Percentiles rank a stretch among this genome's conserved stretches.
These are phyloP conservation scores for Melianthus villosus DNA, from an alignment of 441 rosid genomes.

Conservation along the genomic window DNA sequence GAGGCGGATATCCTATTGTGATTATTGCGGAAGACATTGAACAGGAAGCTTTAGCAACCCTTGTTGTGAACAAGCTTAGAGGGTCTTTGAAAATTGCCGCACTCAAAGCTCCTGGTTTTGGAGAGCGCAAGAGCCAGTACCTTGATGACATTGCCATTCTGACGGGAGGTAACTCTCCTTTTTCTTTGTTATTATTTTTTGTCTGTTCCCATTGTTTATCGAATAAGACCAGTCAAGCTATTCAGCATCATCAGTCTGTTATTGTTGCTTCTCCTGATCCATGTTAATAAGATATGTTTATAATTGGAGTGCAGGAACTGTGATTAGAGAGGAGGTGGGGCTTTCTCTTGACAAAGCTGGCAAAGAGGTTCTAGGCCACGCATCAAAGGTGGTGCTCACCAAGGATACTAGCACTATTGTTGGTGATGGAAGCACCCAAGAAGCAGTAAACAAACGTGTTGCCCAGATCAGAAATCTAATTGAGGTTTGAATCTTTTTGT, in stretches of 20 bases:
- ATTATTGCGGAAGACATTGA: conserved; percentile 69
- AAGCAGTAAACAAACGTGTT: conserved; percentile 59
- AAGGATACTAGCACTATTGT: conserved; percentile 68
- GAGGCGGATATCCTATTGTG: conserved; percentile 62
- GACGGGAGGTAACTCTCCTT: conserved; percentile 99
- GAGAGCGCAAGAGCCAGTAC: conserved; percentile 74
- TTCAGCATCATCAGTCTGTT: too few species aligned
- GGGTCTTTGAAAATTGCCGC: conserved; percentile 72
- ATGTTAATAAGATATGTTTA: too few species aligned
- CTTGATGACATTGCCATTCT: conserved; percentile 78
- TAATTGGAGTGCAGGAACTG: conserved; percentile 66
- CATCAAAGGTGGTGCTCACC: conserved; percentile 49
- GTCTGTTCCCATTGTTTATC: too few species aligned
- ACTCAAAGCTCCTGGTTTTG: conserved; percentile 75
- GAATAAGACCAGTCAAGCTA: too few species aligned
- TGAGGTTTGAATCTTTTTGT: too few species aligned
- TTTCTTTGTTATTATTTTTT: too few species aligned
- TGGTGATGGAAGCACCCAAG: conserved; percentile 49
- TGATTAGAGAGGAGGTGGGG: conserved; percentile 74
- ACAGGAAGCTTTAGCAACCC: conserved; percentile 61
- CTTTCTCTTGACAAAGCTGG: conserved; percentile 53
- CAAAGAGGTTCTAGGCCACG: conserved; percentile 61
- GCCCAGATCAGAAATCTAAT: conserved; percentile 47
- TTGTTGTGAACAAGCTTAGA: conserved; percentile 65
- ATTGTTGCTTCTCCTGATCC: too few species aligned